These are phyloP conservation scores for Irpex lacteus DNA, from an alignment of 1,284 basidiomycete species.

Conservation along the genomic window DNA sequence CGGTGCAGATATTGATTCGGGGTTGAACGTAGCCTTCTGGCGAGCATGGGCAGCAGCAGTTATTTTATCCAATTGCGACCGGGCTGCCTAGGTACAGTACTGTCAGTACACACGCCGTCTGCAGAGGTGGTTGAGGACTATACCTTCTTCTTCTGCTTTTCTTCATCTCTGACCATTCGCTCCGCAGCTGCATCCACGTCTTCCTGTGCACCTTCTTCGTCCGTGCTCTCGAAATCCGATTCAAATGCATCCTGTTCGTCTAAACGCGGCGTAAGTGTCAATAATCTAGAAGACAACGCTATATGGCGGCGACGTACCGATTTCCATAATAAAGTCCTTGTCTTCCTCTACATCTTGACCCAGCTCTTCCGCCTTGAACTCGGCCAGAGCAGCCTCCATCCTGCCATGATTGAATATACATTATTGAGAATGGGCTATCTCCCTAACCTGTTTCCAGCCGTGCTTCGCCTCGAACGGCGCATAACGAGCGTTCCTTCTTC, in stretches of 20 bases:
- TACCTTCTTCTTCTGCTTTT: conserved; percentile 56
- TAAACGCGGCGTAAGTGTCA: conserved; percentile 23
- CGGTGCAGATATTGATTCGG: conserved; percentile 29
- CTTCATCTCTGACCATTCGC: conserved; percentile 55
- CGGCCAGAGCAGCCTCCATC: conserved; percentile 73
- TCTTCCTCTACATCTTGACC: conserved; percentile 67
- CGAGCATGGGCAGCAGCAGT: conserved; percentile 64
- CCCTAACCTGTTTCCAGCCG: conserved; percentile 68
- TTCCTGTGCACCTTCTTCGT: conserved; percentile 61
- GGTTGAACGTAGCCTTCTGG: conserved; percentile 63
- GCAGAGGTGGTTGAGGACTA: conserved; percentile 5
- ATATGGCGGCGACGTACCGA: conserved; percentile 36
- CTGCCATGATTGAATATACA: conserved; percentile 33
- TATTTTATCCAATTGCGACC: conserved; percentile 53
- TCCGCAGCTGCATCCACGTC: conserved; percentile 53
- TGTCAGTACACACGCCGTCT: conserved; percentile 4
- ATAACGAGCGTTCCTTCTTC: conserved; percentile 51
- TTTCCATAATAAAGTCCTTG: conserved; percentile 62
- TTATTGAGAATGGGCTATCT: neutral
- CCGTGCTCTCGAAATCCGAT: conserved; percentile 81
- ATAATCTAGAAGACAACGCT: neutral
- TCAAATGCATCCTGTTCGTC: conserved; percentile 79
- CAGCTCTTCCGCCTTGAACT: conserved; percentile 57
- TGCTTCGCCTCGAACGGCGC: conserved; percentile 63
- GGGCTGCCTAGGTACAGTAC: conserved; percentile 41